Conservation (phyloP, 202 grass and related monocot genomes). For the Setaria viridis region DNA sequence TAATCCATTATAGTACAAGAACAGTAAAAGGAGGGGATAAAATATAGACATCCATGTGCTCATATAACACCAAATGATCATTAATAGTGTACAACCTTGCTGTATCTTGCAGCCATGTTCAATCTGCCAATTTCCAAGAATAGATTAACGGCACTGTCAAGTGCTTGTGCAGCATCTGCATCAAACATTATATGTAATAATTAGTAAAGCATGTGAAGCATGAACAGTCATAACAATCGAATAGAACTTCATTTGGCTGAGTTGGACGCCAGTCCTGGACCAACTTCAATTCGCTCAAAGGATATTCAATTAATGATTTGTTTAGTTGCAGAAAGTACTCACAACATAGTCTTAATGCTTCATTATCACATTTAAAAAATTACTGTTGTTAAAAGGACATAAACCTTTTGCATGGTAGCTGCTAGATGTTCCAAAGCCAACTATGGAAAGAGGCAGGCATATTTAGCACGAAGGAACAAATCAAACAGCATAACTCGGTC, state of each 20-base stretch:
- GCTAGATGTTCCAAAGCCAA: background rate
- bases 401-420: background rate
- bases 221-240: background rate
- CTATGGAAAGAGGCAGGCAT: background rate
- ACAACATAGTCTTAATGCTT: background rate
- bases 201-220: background rate
- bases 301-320: conserved; percentile 6
- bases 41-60: background rate
- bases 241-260: background rate
- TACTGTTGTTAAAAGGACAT: background rate
- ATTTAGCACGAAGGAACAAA: background rate
- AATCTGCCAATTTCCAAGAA: conserved; percentile 85
- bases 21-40: background rate
- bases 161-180: conserved; percentile 46
- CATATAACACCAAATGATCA: conserved; percentile 13
- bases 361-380: background rate
- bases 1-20: background rate
- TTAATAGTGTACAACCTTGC: conserved; percentile 54
- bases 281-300: background rate
- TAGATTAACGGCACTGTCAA: conserved; percentile 71
- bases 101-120: conserved; percentile 93
- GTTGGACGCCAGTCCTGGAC: background rate
- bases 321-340: background rate
- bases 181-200: conserved; percentile 13
- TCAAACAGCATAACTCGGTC: background rate